phyloP scores from a whole-genome alignment of 768 basidiomycete genomes.

The Pisolithus albus region DNA sequence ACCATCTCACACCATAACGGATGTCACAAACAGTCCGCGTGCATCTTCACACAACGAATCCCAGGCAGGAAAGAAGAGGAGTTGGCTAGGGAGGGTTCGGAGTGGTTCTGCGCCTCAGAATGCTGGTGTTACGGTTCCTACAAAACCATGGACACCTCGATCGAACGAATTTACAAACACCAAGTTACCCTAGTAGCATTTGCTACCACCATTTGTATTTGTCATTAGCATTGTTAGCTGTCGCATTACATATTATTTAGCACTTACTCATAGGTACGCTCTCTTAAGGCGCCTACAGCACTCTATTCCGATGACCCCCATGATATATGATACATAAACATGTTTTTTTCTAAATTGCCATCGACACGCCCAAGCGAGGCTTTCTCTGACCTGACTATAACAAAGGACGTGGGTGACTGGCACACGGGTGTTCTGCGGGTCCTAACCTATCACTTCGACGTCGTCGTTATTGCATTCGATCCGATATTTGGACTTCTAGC shows the following conservation, averaged over 20 bases:
- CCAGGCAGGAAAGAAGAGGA: slow-evolving; percentile 40
- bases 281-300: no score
- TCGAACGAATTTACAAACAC: slow-evolving; percentile 19
- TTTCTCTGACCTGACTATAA: slow-evolving; percentile 48
- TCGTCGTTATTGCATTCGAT: slow-evolving; percentile 50
- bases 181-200: slow-evolving; percentile 10
- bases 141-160: slow-evolving; percentile 10
- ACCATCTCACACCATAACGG: slow-evolving; percentile 33
- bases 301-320: no score
- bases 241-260: no score
- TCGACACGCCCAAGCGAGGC: neutral
- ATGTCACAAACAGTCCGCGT: slow-evolving; percentile 66
- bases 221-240: neutral
- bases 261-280: no score
- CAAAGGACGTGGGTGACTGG: slow-evolving; percentile 56
- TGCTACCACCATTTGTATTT: slow-evolving; percentile 7
- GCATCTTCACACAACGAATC: slow-evolving; percentile 16
- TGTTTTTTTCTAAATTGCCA: neutral
- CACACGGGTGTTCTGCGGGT: slow-evolving; percentile 42
- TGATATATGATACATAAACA: neutral
- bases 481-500: slow-evolving; percentile 58
- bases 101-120: slow-evolving; percentile 27
- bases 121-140: neutral
- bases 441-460: slow-evolving; percentile 44
- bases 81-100: slow-evolving; percentile 70